Evolutionary conservation across 768 basidiomycete species (phyloP).

Genomic region (Tremella mesenterica): DNA sequence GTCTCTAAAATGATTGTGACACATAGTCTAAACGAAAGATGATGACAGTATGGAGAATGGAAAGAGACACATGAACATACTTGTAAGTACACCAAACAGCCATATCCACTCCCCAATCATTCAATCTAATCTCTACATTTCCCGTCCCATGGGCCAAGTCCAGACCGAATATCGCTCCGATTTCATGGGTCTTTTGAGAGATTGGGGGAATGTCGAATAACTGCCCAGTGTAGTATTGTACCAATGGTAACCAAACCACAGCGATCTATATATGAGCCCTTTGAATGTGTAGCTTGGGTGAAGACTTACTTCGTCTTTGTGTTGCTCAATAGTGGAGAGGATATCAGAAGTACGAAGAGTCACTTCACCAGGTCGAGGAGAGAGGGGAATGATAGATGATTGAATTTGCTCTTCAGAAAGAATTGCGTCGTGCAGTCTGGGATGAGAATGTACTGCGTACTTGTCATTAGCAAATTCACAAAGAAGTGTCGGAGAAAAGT

Average conservation of each 20-base stretch:
- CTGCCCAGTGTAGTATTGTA: slow-evolving; percentile 97
- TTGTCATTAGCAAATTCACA: slow-evolving; percentile 41
- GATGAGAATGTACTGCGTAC: slow-evolving; percentile 98
- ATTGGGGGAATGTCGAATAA: slow-evolving; percentile 79
- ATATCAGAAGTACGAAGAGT: slow-evolving; percentile 83
- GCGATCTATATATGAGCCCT: slow-evolving; percentile 53
- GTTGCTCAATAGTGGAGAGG: slow-evolving; percentile 59
- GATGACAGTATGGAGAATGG: background rate
- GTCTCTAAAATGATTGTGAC: too few species aligned
- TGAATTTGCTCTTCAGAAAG: slow-evolving; percentile 46
- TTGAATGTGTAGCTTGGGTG: background rate
- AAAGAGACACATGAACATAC: slow-evolving; percentile 17
- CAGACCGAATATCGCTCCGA: slow-evolving; percentile 90
- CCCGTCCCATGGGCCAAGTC: slow-evolving; percentile 94
- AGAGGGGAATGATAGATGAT: slow-evolving; percentile 65
- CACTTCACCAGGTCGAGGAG: slow-evolving; percentile 74
- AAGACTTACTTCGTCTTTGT: slow-evolving; percentile 37
- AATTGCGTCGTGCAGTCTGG: slow-evolving; percentile 64
- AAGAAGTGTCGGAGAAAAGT: background rate
- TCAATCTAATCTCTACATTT: slow-evolving; percentile 78
- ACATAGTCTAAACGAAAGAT: too few species aligned
- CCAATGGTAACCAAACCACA: slow-evolving; percentile 81
- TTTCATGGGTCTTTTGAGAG: slow-evolving; percentile 71
- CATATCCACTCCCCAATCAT: slow-evolving; percentile 93
- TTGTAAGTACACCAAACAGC: slow-evolving; percentile 98